These are phyloP conservation scores for Anastatica hierochuntica DNA, from an alignment of 345 rosid species.

Conservation along the genomic window DNA sequence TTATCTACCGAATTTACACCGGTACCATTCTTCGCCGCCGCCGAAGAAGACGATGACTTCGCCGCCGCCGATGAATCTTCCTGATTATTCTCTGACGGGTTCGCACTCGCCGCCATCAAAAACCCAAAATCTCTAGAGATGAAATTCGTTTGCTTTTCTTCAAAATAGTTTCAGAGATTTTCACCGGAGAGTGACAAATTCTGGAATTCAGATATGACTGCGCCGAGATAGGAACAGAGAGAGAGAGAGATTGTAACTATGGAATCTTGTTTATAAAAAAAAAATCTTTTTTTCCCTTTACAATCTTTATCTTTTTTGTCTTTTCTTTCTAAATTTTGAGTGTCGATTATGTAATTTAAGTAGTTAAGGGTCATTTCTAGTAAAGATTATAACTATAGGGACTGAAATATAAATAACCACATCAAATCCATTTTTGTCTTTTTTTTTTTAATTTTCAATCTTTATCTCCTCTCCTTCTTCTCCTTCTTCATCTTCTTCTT, in stretches of 20 bases:
- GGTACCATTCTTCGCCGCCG: slow-evolving; percentile 30
- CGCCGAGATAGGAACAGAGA: slow-evolving; percentile 23
- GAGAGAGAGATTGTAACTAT: too few species aligned
- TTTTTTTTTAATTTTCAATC: too few species aligned
- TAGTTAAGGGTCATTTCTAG: not conserved
- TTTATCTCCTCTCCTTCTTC: slow-evolving; percentile 27
- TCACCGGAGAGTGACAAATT: not conserved
- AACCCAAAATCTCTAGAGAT: not conserved
- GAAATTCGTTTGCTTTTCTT: not conserved
- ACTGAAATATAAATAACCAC: slow-evolving; percentile 15
- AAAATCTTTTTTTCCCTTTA: not conserved
- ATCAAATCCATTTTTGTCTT: slow-evolving; percentile 25
- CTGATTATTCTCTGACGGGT: slow-evolving; percentile 43
- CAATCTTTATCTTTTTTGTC: slow-evolving; percentile 16
- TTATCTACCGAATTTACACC: slow-evolving; percentile 38
- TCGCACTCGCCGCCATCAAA: slow-evolving; percentile 63
- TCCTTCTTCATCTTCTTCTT: slow-evolving; percentile 16
- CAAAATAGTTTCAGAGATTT: not conserved
- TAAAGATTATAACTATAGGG: slow-evolving; percentile 6
- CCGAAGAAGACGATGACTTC: slow-evolving; percentile 25
- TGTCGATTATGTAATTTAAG: not conserved
- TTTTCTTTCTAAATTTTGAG: slow-evolving; percentile 10
- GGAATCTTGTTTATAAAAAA: slow-evolving; percentile 19
- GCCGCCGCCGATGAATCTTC: slow-evolving; percentile 38
- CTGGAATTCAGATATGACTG: not conserved